A percentile compares a stretch with the other conserved stretches of the same genome.
phyloP scores from a whole-genome alignment of 148 eudicot genomes.

The Cornus florida region DNA sequence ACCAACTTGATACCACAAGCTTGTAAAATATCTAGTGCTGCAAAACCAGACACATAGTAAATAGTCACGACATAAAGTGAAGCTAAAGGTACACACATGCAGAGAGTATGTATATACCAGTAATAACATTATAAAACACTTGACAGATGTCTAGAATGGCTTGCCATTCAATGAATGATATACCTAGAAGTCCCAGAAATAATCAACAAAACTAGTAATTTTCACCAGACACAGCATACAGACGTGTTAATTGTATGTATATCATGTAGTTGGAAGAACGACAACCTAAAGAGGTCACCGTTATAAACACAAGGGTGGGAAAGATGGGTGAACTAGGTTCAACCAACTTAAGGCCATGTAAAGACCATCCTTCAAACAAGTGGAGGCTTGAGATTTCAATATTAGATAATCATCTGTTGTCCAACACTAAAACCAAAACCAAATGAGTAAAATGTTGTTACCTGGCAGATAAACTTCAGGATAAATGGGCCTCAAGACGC shows the following conservation, averaged over 20 bases:
- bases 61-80: background rate
- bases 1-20: slow-evolving; percentile 68
- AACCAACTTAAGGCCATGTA: background rate
- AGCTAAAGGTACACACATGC: background rate
- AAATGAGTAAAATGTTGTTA: slow-evolving; percentile 16
- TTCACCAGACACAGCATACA: background rate
- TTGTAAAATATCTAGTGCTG: slow-evolving; percentile 65
- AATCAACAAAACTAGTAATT: background rate
- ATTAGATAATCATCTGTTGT: background rate
- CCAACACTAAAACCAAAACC: background rate
- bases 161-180: background rate
- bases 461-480: slow-evolving; percentile 95
- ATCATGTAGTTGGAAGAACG: background rate
- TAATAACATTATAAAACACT: background rate
- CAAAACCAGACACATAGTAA: slow-evolving; percentile 18
- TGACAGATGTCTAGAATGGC: background rate
- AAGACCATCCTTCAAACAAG: background rate
- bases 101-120: background rate
- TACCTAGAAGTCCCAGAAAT: background rate
- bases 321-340: no score
- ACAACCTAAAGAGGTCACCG: background rate
- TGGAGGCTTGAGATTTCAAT: background rate
- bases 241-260: background rate
- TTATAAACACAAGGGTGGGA: background rate
- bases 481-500: slow-evolving; percentile 76